A percentile compares a stretch with the other conserved stretches of the same genome.
phyloP scores from a whole-genome alignment of 2,329 filamentous ascomycete species.

The Epichloe coenophiala region DNA sequence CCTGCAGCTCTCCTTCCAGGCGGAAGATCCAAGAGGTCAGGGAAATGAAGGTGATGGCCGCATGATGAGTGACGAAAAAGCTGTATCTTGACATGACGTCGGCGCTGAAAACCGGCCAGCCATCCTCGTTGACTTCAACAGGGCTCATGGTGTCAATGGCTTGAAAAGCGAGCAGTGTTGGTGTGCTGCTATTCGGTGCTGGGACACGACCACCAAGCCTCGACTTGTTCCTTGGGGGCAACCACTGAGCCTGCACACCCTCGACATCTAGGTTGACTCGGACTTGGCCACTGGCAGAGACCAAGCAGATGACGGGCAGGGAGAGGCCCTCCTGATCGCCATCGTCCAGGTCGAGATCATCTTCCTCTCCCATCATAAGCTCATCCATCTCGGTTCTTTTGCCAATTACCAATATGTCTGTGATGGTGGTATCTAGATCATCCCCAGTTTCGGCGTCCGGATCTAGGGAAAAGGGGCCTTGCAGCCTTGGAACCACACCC shows the following conservation, averaged over 20 bases:
- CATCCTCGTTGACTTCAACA: slow-evolving; percentile 39
- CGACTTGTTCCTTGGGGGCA: slow-evolving; percentile 42
- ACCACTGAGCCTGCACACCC: slow-evolving; percentile 52
- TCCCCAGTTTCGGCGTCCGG: slow-evolving; percentile 43
- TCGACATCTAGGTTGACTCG: slow-evolving; percentile 48
- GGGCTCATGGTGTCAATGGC: slow-evolving; percentile 45
- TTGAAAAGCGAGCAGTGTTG: slow-evolving; percentile 46
- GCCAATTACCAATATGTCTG: slow-evolving; percentile 49
- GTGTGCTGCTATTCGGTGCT: slow-evolving; percentile 22
- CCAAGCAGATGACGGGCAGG: slow-evolving; percentile 43
- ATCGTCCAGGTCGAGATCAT: slow-evolving; percentile 44
- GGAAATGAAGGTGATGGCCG: slow-evolving; percentile 46
- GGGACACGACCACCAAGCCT: slow-evolving; percentile 25
- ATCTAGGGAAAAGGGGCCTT: slow-evolving; percentile 48
- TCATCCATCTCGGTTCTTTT: slow-evolving; percentile 47
- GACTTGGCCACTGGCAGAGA: slow-evolving; percentile 47
- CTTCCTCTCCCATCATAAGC: slow-evolving; percentile 50
- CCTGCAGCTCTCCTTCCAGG: slow-evolving; percentile 45
- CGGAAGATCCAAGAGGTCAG: slow-evolving; percentile 50
- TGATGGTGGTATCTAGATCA: slow-evolving; percentile 41
- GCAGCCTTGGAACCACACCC: slow-evolving; percentile 43
- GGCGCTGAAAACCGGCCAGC: slow-evolving; percentile 49
- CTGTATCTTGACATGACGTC: slow-evolving; percentile 49
- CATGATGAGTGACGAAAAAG: slow-evolving; percentile 49
- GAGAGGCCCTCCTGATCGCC: slow-evolving; percentile 47